Conservation (phyloP, 345 rosid species). For the Aquilaria yunnanensis region DNA sequence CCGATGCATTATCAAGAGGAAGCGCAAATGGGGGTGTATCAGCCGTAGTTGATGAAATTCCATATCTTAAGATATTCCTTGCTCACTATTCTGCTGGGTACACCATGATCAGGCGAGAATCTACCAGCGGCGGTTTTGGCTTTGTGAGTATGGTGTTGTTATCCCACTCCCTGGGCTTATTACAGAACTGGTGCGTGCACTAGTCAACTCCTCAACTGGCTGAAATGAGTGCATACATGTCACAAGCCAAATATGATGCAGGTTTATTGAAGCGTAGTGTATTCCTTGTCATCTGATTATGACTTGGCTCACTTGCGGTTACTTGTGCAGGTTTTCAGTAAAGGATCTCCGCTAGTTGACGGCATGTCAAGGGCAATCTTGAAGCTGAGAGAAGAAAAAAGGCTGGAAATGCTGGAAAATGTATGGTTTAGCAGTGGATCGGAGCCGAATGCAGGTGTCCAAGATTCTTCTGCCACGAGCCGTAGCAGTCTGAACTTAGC, state of each 20-base stretch:
- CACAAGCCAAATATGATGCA: too few relatives aligned
- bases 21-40: constrained; percentile 4
- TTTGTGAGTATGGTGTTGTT: constrained; percentile 1
- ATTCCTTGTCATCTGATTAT: too few relatives aligned
- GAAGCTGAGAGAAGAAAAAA: constrained; percentile 2
- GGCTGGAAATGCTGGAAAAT: constrained; percentile 3
- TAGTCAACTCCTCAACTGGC: too few relatives aligned
- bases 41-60: constrained; percentile 9
- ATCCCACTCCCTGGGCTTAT: too few relatives aligned
- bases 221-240: too few relatives aligned
- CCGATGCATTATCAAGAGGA: constrained; percentile 4
- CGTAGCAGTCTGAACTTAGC: background rate
- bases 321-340: constrained; percentile 2
- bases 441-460: background rate
- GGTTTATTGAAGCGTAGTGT: too few relatives aligned
- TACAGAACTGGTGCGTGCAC: too few relatives aligned
- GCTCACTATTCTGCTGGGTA: background rate
- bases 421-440: constrained; percentile 1
- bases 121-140: constrained; percentile 7
- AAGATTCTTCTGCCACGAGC: background rate
- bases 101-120: background rate
- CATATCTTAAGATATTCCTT: constrained; percentile 8
- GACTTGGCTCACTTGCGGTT: background rate
- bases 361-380: constrained; percentile 7
- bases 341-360: constrained; percentile 7